Conservation (phyloP, 2,329 filamentous ascomycete genomes). For the Beauveria varroae region DNA sequence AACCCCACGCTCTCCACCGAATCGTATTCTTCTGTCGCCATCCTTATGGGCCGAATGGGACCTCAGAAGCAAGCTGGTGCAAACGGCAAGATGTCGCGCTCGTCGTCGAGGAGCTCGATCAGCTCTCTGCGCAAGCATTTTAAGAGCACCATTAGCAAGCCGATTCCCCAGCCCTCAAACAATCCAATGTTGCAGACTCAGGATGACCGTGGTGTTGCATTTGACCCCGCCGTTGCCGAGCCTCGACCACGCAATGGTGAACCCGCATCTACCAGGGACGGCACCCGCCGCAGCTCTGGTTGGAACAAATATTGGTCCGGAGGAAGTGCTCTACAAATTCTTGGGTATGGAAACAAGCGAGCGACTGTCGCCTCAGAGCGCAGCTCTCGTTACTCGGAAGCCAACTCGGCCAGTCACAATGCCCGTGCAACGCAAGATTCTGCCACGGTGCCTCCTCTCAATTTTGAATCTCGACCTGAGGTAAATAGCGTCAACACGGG, state of each 20-base stretch:
- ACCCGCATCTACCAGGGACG: constrained; percentile 31
- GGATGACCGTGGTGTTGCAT: constrained; percentile 36
- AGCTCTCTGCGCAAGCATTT: constrained; percentile 55
- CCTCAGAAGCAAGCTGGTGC: constrained; percentile 34
- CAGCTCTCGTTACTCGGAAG: constrained; percentile 48
- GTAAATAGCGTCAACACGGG: constrained; percentile 61
- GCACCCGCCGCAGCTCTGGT: constrained; percentile 56
- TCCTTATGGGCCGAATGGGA: constrained; percentile 55
- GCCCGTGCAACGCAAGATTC: constrained; percentile 54
- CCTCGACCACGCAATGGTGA: constrained; percentile 28
- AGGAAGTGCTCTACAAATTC: constrained; percentile 59
- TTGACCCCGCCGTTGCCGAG: constrained; percentile 25
- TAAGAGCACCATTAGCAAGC: constrained; percentile 56
- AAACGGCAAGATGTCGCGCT: constrained; percentile 49
- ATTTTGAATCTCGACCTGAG: constrained; percentile 54
- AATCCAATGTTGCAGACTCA: constrained; percentile 27
- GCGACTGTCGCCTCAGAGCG: constrained; percentile 47
- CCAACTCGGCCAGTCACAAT: constrained; percentile 26
- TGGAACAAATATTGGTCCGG: constrained; percentile 76
- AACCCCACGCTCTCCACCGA: constrained; percentile 44
- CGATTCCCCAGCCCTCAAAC: constrained; percentile 40
- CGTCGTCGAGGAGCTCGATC: constrained; percentile 37
- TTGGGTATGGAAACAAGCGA: constrained; percentile 49
- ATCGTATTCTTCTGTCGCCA: constrained; percentile 57
- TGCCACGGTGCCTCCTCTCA: constrained; percentile 61